phyloP scores from a whole-genome alignment of 2,329 filamentous ascomycete species.

The Sporothrix mexicana region DNA sequence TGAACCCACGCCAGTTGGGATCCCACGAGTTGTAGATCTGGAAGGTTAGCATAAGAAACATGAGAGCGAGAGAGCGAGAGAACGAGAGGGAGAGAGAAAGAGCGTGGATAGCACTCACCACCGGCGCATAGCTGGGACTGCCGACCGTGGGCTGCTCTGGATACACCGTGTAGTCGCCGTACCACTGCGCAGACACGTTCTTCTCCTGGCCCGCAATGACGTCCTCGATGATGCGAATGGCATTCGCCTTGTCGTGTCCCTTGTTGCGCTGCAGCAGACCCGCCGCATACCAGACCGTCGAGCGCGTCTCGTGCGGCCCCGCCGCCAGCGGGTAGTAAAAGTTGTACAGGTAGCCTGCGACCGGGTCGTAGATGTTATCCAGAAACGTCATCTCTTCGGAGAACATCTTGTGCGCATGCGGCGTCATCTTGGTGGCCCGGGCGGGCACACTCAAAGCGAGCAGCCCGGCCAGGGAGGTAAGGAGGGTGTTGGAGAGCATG shows the following conservation, averaged over 20 bases:
- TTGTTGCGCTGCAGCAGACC: slow-evolving; percentile 63
- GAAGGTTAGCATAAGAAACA: too few relatives aligned
- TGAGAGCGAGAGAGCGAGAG: too few relatives aligned
- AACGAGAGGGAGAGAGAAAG: too few relatives aligned
- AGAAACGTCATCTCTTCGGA: slow-evolving; percentile 61
- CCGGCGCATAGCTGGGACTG: slow-evolving; percentile 51
- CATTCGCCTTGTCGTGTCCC: slow-evolving; percentile 38
- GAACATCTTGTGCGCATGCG: slow-evolving; percentile 46
- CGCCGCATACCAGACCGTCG: slow-evolving; percentile 64
- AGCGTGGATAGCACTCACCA: too few relatives aligned
- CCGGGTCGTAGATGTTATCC: slow-evolving; percentile 60
- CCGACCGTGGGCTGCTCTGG: slow-evolving; percentile 65
- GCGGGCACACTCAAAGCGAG: not conserved
- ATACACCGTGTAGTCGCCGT: slow-evolving; percentile 59
- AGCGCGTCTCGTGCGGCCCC: slow-evolving; percentile 63
- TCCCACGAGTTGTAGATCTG: slow-evolving; percentile 67
- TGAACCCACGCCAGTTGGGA: slow-evolving; percentile 69
- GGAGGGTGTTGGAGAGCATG: slow-evolving; percentile 5
- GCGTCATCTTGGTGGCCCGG: slow-evolving; percentile 14
- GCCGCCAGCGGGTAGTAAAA: slow-evolving; percentile 52
- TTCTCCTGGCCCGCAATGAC: slow-evolving; percentile 61
- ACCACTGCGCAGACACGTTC: slow-evolving; percentile 57
- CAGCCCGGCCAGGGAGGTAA: slow-evolving; percentile 15
- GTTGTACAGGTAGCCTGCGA: slow-evolving; percentile 60
- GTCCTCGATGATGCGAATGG: slow-evolving; percentile 46